These are phyloP conservation scores for Daedaleopsis nitida DNA, from an alignment of 768 basidiomycete genomes.

Conservation along the genomic window DNA sequence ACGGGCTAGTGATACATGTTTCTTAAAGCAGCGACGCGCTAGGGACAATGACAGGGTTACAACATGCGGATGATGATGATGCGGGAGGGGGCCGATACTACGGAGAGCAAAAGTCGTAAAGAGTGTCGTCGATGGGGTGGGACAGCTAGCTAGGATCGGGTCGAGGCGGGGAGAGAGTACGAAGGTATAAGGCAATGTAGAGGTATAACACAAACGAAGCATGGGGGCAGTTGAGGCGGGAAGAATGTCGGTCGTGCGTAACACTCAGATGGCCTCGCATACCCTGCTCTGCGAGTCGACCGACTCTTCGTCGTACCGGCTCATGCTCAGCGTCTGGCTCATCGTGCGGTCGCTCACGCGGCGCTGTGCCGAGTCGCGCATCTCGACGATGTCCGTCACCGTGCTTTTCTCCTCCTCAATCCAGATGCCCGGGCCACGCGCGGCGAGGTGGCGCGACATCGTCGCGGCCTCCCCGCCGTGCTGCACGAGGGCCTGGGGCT, in stretches of 20 bases:
- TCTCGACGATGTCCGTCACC: slow-evolving; percentile 12
- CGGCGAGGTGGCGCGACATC: slow-evolving; percentile 20
- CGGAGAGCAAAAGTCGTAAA: too few relatives aligned
- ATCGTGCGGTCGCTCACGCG: slow-evolving; percentile 9
- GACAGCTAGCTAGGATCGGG: too few relatives aligned
- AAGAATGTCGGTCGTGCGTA: too few relatives aligned
- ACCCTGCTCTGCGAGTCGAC: not conserved
- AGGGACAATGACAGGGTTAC: not conserved
- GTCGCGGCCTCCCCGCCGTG: slow-evolving; percentile 54
- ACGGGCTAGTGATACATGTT: not conserved
- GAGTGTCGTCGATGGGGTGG: too few relatives aligned
- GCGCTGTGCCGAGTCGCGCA: slow-evolving; percentile 6
- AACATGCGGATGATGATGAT: not conserved
- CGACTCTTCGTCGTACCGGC: slow-evolving; percentile 9
- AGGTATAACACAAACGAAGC: too few relatives aligned
- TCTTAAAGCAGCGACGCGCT: not conserved
- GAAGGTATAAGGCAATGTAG: too few relatives aligned
- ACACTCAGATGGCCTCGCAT: not conserved
- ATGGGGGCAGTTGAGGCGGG: too few relatives aligned
- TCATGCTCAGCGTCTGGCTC: slow-evolving; percentile 1
- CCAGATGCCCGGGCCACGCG: slow-evolving; percentile 15
- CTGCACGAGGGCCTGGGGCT: slow-evolving; percentile 40
- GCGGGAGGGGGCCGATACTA: too few relatives aligned
- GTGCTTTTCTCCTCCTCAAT: slow-evolving; percentile 18
- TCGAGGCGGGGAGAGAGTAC: too few relatives aligned